phyloP scores from a whole-genome alignment of 306 rosid genomes.

The Lablab purpureus region DNA sequence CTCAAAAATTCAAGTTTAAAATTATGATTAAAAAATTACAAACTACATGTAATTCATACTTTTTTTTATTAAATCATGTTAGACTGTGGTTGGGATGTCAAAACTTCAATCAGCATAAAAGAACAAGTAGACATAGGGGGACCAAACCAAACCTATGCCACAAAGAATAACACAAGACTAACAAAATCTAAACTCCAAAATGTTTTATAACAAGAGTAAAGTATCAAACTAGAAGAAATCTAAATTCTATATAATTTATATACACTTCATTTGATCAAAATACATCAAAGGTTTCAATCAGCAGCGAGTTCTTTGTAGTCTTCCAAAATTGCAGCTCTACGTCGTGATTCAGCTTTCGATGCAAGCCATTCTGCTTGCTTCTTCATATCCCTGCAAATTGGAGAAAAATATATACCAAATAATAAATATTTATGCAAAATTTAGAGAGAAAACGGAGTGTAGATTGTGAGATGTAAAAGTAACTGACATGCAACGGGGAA shows the following conservation, averaged over 20 bases:
- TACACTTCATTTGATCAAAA: not conserved
- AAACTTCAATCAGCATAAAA: no score
- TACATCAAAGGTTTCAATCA: constrained; percentile 1
- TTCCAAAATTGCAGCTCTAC: constrained; percentile 32
- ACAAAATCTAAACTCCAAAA: no score
- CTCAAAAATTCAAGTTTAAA: not conserved
- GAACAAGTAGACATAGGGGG: no score
- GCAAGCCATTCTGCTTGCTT: constrained; percentile 35
- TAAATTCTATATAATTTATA: no score
- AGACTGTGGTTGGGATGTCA: no score
- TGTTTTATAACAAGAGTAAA: no score
- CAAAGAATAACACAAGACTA: no score
- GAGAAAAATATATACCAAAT: constrained; percentile 28
- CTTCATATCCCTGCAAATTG: constrained; percentile 53
- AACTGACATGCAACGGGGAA: constrained; percentile 59
- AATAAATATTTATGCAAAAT: constrained; percentile 5
- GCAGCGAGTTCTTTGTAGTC: not conserved
- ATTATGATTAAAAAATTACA: constrained; percentile 5
- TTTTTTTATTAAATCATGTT: no score
- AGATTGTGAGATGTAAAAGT: not conserved
- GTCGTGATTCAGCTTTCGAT: constrained; percentile 25
- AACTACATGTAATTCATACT: no score
- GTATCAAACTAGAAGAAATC: no score
- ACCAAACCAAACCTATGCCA: no score
- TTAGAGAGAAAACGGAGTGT: not conserved